phyloP scores from a whole-genome alignment of 768 basidiomycete species.

The Macrolepiota albuminosa region DNA sequence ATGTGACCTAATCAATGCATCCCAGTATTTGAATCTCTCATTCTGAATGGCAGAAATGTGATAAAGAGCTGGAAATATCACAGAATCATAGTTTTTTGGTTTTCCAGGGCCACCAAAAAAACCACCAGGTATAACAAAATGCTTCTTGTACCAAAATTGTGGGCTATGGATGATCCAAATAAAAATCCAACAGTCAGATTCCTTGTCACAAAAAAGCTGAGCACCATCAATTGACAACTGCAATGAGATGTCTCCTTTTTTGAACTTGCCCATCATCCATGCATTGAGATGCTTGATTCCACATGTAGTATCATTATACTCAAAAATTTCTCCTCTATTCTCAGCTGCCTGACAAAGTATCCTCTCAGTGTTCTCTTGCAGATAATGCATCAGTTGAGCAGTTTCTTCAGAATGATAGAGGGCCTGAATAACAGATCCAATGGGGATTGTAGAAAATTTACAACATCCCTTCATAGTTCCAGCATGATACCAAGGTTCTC shows the following conservation, averaged over 20 bases:
- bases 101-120: slow-evolving; percentile 17
- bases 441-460: slow-evolving; percentile 6
- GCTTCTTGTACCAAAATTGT: no score
- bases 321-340: neutral
- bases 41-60: no score
- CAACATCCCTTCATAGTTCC: neutral
- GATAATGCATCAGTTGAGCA: slow-evolving; percentile 1
- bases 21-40: no score
- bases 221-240: slow-evolving; percentile 25
- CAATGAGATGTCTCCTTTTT: slow-evolving; percentile 17
- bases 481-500: slow-evolving; percentile 1
- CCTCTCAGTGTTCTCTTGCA: no score
- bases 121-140: no score
- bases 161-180: no score
- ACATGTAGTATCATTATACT: slow-evolving; percentile 8
- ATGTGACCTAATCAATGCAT: no score
- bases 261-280: neutral
- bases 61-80: slow-evolving; percentile 9
- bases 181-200: slow-evolving; percentile 6
- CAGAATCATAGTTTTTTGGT: slow-evolving; percentile 4
- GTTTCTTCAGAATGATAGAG: slow-evolving; percentile 2
- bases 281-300: neutral
- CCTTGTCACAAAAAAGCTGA: slow-evolving; percentile 26
- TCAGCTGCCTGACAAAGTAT: no score
- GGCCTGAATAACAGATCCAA: slow-evolving; percentile 6